phyloP scores from a whole-genome alignment of 73 alveolate genomes.

The Tetrahymena elliotti region DNA sequence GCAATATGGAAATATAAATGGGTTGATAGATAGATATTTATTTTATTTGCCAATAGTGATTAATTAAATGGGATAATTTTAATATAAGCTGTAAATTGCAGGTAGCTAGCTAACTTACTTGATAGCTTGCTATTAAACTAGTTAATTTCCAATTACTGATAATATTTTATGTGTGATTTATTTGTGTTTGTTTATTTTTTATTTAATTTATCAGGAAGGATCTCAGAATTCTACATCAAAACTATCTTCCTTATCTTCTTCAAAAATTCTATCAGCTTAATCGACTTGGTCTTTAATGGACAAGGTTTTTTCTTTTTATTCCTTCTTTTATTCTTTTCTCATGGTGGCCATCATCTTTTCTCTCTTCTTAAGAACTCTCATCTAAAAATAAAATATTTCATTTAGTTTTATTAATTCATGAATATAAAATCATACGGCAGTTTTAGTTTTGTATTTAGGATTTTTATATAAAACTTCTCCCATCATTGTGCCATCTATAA shows the following conservation, averaged over 20 bases:
- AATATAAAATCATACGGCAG: not conserved
- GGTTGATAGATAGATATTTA: not conserved
- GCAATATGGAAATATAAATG: not conserved
- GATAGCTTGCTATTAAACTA: too few species aligned
- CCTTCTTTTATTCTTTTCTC: conserved; percentile 2
- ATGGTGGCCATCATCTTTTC: conserved; percentile 22
- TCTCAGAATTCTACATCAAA: conserved; percentile 7
- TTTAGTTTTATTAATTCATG: not conserved
- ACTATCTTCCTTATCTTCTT: not conserved
- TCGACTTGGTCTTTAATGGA: conserved; percentile 4
- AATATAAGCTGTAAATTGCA: not conserved
- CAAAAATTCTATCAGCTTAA: conserved; percentile 30
- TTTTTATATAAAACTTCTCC: conserved; percentile 92
- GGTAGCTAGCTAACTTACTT: too few species aligned
- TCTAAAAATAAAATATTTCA: not conserved
- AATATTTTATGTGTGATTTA: not conserved
- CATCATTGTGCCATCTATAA: conserved; percentile 76
- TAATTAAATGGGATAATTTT: too few species aligned
- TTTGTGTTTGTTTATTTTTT: not conserved
- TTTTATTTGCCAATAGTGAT: too few species aligned
- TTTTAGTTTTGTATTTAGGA: conserved; percentile 22
- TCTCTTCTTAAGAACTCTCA: conserved; percentile 1
- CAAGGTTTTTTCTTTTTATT: not conserved
- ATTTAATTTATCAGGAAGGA: not conserved
- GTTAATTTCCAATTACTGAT: not conserved